Evolutionary conservation across 2,329 filamentous ascomycete genomes (phyloP).

Genomic region (Pseudogymnoascus sp.): DNA sequence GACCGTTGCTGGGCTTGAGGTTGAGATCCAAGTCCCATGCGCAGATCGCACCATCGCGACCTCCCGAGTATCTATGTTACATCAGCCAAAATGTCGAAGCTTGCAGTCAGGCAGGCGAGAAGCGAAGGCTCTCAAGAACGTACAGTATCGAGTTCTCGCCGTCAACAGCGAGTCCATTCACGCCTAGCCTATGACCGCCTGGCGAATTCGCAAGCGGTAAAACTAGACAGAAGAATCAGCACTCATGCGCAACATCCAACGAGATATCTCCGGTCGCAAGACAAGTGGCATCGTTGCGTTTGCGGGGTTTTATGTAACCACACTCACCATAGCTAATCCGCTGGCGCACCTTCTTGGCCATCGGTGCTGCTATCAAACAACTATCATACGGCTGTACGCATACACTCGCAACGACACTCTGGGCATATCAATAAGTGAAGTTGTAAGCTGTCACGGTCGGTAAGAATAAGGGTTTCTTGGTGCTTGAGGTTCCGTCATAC

Average conservation of each 20-base stretch:
- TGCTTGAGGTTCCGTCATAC: not conserved
- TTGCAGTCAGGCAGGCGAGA: not conserved
- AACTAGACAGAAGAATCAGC: constrained; percentile 39
- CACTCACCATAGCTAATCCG: constrained; percentile 62
- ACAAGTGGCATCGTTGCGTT: not conserved
- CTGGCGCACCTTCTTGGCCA: constrained; percentile 63
- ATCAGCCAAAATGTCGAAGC: constrained; percentile 19
- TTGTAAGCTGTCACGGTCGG: constrained; percentile 3
- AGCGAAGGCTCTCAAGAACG: constrained; percentile 30
- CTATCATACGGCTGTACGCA: constrained; percentile 10
- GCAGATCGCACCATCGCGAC: constrained; percentile 90
- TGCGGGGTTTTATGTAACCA: constrained; percentile 13
- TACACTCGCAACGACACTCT: not conserved
- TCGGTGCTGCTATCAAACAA: constrained; percentile 25
- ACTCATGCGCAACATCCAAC: not conserved
- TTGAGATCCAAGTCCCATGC: constrained; percentile 85
- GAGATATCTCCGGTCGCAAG: not conserved
- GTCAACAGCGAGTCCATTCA: constrained; percentile 91
- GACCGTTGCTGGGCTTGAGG: constrained; percentile 34
- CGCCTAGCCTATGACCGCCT: constrained; percentile 84
- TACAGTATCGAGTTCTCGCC: constrained; percentile 77
- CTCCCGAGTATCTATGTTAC: constrained; percentile 75
- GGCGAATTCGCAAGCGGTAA: constrained; percentile 65
- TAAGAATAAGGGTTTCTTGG: not conserved
- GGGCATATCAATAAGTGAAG: not conserved